Percentiles rank a stretch among this genome's conserved stretches.
These are phyloP conservation scores for Mortierella sp. DNA, from an alignment of 371 early-diverging fungal species.

Conservation along the genomic window DNA sequence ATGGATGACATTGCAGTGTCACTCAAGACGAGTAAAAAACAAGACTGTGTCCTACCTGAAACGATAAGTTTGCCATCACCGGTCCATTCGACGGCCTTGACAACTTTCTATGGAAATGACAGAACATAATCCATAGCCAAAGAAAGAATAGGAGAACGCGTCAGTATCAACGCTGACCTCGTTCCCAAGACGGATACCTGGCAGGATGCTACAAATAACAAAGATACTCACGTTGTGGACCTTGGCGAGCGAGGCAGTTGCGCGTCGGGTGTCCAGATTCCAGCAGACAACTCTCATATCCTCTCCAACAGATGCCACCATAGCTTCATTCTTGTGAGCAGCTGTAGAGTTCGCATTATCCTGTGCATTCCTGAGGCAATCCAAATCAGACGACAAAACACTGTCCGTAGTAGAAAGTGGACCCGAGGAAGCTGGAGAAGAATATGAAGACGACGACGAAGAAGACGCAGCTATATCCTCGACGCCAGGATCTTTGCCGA, in stretches of 20 bases:
- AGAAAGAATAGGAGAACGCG: background rate
- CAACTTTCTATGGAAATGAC: slow-evolving; percentile 25
- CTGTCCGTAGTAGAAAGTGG: background rate
- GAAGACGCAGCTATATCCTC: background rate
- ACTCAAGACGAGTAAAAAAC: background rate
- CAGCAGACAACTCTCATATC: slow-evolving; percentile 41
- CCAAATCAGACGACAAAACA: background rate
- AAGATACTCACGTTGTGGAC: slow-evolving; percentile 27
- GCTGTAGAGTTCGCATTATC: background rate
- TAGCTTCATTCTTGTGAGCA: background rate
- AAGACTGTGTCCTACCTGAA: slow-evolving; percentile 23
- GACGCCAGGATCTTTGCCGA: background rate
- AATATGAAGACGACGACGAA: background rate
- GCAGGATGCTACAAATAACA: background rate
- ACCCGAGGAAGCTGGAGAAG: background rate
- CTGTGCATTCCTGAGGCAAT: background rate
- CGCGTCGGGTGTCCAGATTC: slow-evolving; percentile 22
- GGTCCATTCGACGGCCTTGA: slow-evolving; percentile 56
- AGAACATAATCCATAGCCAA: too few relatives aligned
- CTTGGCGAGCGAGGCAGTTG: slow-evolving; percentile 10
- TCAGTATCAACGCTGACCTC: background rate
- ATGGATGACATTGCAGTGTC: background rate
- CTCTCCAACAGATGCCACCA: slow-evolving; percentile 42
- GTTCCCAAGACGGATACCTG: too few relatives aligned
- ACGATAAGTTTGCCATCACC: slow-evolving; percentile 31